phyloP scores from a whole-genome alignment of 805 yeast genomes.

The Ogataea nonfermentans region DNA sequence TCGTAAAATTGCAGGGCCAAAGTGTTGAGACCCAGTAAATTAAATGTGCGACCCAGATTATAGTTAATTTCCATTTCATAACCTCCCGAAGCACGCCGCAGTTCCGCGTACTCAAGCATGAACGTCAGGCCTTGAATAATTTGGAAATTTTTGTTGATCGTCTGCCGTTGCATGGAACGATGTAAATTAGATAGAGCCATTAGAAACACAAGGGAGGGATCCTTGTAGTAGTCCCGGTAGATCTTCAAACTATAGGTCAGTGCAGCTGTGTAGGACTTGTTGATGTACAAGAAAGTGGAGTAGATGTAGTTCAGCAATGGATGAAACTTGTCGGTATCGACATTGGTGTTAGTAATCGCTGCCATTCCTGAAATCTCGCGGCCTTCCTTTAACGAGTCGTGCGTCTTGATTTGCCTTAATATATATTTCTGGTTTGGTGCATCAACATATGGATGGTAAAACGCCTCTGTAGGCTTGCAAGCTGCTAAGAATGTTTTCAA shows the following conservation, averaged over 20 bases:
- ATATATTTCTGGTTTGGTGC: conserved; percentile 88
- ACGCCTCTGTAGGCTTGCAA: conserved; percentile 25
- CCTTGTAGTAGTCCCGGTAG: conserved; percentile 62
- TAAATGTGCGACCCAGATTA: conserved; percentile 83
- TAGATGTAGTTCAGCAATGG: conserved; percentile 64
- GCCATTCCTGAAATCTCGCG: conserved; percentile 76
- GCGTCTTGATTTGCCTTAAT: conserved; percentile 84
- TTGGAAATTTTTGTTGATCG: conserved; percentile 83
- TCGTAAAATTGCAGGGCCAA: conserved; percentile 75
- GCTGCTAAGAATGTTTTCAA: conserved; percentile 65
- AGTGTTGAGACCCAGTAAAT: conserved; percentile 71
- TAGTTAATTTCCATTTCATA: conserved; percentile 71
- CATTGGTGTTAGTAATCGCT: conserved; percentile 55
- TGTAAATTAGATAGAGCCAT: conserved; percentile 82
- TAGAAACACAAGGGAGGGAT: conserved; percentile 74
- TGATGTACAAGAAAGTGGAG: conserved; percentile 75
- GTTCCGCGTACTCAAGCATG: conserved; percentile 64
- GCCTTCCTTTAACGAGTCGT: conserved; percentile 62
- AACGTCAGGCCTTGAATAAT: conserved; percentile 83
- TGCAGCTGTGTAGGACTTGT: conserved; percentile 80
- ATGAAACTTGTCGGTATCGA: conserved; percentile 52
- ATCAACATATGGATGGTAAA: conserved; percentile 49
- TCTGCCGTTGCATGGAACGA: conserved; percentile 86
- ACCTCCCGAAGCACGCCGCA: conserved; percentile 30
- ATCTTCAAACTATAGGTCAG: conserved; percentile 74